phyloP scores from a whole-genome alignment of 148 eudicot species.

The Vaccinium vitisidaea region DNA sequence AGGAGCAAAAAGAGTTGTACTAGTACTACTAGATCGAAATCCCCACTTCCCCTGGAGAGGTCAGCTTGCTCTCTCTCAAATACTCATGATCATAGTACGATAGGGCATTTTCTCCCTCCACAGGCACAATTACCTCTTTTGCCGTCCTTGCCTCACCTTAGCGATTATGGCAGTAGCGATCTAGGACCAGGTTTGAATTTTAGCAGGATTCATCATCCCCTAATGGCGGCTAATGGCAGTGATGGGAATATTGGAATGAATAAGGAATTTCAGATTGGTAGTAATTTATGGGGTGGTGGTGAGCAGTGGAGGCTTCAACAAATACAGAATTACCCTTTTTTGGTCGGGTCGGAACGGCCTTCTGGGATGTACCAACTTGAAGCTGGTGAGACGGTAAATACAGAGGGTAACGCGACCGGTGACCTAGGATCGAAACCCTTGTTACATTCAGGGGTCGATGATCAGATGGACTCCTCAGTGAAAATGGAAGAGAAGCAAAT shows the following conservation, averaged over 20 bases:
- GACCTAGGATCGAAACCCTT: no score
- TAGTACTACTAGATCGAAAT: background rate
- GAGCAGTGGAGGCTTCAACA: constrained; percentile 8
- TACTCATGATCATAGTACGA: no score
- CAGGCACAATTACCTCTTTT: background rate
- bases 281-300: background rate
- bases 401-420: no score
- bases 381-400: background rate
- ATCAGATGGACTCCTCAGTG: background rate
- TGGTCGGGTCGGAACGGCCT: background rate
- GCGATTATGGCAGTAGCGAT: background rate
- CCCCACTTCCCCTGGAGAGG: background rate
- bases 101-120: no score
- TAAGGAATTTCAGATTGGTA: background rate
- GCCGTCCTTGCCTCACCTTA: constrained; percentile 1
- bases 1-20: constrained; percentile 5
- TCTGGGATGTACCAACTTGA: constrained; percentile 9
- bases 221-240: no score
- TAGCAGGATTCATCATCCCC: background rate
- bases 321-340: constrained; percentile 12
- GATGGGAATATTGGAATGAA: background rate
- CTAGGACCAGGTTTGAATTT: background rate
- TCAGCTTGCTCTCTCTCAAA: background rate
- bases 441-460: background rate
- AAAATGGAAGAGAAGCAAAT: constrained; percentile 13